Evolutionary conservation across 2,329 filamentous ascomycete species (phyloP).

Genomic region (Aspergillus caelatus): DNA sequence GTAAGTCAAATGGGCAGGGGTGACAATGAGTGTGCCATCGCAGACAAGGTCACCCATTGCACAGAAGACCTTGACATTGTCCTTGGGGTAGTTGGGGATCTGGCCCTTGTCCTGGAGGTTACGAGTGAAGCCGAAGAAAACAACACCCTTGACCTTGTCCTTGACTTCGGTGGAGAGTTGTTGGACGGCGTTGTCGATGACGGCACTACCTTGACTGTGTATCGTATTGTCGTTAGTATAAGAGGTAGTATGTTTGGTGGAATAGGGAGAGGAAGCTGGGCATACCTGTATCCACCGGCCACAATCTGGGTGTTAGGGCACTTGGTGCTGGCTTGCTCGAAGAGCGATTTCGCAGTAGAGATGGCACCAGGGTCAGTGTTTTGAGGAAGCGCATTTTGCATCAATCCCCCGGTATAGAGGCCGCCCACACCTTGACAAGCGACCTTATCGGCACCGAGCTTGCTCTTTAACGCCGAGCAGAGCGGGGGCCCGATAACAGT

Average conservation of each 20-base stretch:
- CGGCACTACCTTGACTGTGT: conserved; percentile 45
- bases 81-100: conserved; percentile 23
- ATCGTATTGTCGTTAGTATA: conserved; percentile 20
- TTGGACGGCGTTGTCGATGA: conserved; percentile 46
- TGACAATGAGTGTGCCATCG: conserved; percentile 19
- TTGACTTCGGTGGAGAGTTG: conserved; percentile 30
- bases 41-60: conserved; percentile 23
- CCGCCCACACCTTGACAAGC: conserved; percentile 50
- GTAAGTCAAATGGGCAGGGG: conserved; percentile 21
- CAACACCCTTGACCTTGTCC: conserved; percentile 41
- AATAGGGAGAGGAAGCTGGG: not conserved
- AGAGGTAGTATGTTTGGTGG: fast-evolving
- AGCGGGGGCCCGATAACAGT: conserved; percentile 31
- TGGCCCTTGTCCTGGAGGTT: conserved; percentile 21
- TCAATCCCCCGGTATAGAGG: conserved; percentile 43
- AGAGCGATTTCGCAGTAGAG: conserved; percentile 44
- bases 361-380: conserved; percentile 43
- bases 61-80: conserved; percentile 23
- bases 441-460: conserved; percentile 27
- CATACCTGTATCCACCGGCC: conserved; percentile 48
- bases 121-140: conserved; percentile 44
- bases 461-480: conserved; percentile 29
- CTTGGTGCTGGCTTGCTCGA: conserved; percentile 44
- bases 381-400: conserved; percentile 41
- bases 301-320: conserved; percentile 50